Conservation (phyloP, 495 filamentous ascomycete genomes). For the Daldinia childiae region DNA sequence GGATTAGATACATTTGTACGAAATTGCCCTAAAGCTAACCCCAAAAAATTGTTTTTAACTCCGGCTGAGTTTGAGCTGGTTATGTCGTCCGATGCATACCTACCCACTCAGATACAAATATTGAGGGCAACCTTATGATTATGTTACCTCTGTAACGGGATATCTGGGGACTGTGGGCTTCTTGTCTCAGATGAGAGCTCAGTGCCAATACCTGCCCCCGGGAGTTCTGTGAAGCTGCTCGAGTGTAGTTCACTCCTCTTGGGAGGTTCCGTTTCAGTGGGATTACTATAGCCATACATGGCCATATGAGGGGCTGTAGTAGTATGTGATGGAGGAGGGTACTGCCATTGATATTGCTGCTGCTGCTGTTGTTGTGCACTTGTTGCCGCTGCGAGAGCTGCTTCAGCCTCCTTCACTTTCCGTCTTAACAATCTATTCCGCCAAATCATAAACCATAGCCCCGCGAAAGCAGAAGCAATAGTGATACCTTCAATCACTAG, state of each 20-base stretch:
- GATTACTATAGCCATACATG: constrained; percentile 7
- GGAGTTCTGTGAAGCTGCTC: constrained; percentile 18
- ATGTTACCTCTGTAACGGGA: not conserved
- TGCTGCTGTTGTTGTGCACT: constrained; percentile 18
- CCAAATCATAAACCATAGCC: constrained; percentile 26
- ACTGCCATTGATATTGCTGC: constrained; percentile 29
- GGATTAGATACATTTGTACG: too few relatives aligned
- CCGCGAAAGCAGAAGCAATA: constrained; percentile 10
- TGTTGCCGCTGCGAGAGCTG: constrained; percentile 1
- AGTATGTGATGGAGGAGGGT: constrained; percentile 11
- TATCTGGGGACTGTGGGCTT: constrained; percentile 1
- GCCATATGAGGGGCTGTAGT: not conserved
- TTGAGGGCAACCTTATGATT: not conserved
- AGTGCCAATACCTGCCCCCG: constrained; percentile 12
- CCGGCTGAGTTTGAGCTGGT: too few relatives aligned
- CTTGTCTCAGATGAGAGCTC: constrained; percentile 26
- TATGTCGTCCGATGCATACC: too few relatives aligned
- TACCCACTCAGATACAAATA: not conserved
- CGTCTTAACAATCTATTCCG: constrained; percentile 17
- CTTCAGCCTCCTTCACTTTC: constrained; percentile 24
- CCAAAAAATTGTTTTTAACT: too few relatives aligned
- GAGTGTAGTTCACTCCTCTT: not conserved
- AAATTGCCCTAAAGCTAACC: too few relatives aligned
- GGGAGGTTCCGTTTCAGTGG: constrained; percentile 9
- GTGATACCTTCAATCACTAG: constrained; percentile 23